Evolutionary conservation across 1,139 yeast species (phyloP), one percentile per base, ranked within the genome.

Genomic region (Arxiozyma heterogenica): DNA sequence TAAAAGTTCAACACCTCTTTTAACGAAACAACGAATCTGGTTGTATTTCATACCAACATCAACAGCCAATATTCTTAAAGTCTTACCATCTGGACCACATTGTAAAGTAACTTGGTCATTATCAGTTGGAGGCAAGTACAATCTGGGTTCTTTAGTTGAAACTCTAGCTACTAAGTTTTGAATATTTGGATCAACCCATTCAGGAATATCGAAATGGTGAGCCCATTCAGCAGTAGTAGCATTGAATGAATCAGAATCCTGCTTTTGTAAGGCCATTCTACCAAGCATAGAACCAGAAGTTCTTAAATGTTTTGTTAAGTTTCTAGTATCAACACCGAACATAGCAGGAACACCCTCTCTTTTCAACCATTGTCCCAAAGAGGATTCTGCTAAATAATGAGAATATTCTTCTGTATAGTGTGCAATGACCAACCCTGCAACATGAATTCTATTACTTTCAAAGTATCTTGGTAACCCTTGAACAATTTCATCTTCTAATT

Each of bases 1-100:
- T 70, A 83, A 82, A 64, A 94, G 78, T 73, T 94, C 98, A 55
- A 94, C 96, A 68, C 99, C 98, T 67, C 98, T 86, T 70, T 83
- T 82, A 57, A 93, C 91, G 64, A 94, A 91, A 74, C 98, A 94
- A 74, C 98, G 86, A 68, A 94, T 88, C 75, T 94, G 98, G 74
- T 94, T 94, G 76, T 78, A 91, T 74, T 94, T 94, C 90, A 94
- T 87, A 78, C 99, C 99, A 57, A 91, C 97, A 73, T 94, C 99
- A 59, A 94, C 78, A 44, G 96, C 96, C 51, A 94, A 73, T 59
- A 94, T 86, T 72, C 95, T 83, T 61, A 91, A 72, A 50, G 83
- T 77, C 66, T 85, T 83, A 54, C 96, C 97, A 67, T 84, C 72
- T 63, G 86, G 77, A 64, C 86, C 77, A 61, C 76, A 76, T 53